These are phyloP conservation scores for Kazachstania taianensis DNA, from an alignment of 805 yeast species.

Conservation along the genomic window DNA sequence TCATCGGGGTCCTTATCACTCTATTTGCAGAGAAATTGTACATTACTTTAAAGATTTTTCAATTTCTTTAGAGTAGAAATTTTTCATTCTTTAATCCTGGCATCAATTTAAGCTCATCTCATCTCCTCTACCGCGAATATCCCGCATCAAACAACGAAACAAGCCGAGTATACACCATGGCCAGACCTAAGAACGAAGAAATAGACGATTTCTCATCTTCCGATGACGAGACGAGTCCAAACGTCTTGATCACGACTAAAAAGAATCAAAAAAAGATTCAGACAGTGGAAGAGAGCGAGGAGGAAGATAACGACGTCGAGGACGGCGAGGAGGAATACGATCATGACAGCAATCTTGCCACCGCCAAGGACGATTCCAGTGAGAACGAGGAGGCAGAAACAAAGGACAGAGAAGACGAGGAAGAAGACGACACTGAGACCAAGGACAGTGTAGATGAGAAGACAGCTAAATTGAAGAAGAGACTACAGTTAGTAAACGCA, in stretches of 20 bases:
- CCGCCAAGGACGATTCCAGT: constrained; percentile 6
- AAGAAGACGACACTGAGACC: constrained; percentile 11
- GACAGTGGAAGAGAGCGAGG: constrained; percentile 10
- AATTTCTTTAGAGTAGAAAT: no score
- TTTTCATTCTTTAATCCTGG: no score
- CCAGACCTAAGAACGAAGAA: constrained; percentile 1
- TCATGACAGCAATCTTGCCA: constrained; percentile 6
- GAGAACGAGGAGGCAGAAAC: constrained; percentile 14
- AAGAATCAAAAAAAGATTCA: constrained; percentile 16
- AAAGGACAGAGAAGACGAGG: constrained; percentile 10
- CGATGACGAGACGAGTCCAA: constrained; percentile 21
- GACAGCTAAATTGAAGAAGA: constrained; percentile 31
- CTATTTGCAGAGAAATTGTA: no score
- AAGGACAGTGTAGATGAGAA: constrained; percentile 15
- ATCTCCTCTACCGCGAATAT: not conserved
- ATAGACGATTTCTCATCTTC: constrained; percentile 19
- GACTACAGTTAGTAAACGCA: constrained; percentile 37
- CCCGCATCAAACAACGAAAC: no score
- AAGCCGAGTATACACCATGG: not conserved
- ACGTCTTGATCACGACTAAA: constrained; percentile 16
- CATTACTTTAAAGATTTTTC: no score
- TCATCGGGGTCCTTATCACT: no score
- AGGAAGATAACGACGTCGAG: constrained; percentile 9
- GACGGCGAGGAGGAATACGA: constrained; percentile 11
- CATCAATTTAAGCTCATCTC: not conserved